phyloP scores from a whole-genome alignment of 306 rosid genomes.

The Quercus parvula region DNA sequence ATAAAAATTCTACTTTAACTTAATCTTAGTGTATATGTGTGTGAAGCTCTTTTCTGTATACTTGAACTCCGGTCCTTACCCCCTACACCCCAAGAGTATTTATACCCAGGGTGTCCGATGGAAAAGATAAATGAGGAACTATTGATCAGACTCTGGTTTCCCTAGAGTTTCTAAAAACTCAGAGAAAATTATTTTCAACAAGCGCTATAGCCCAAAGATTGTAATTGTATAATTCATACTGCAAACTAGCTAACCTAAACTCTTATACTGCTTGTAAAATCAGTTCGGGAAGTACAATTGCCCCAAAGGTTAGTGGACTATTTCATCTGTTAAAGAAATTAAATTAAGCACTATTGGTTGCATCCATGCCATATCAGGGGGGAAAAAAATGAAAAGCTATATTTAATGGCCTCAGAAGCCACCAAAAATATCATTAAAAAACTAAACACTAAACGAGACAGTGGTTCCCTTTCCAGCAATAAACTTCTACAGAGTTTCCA shows the following conservation, averaged over 20 bases:
- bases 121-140: too few relatives aligned
- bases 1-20: too few relatives aligned
- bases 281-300: background rate
- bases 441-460: too few relatives aligned
- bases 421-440: background rate
- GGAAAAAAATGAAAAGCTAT: background rate
- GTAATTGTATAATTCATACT: background rate
- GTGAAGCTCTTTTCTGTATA: fast-evolving
- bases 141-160: too few relatives aligned
- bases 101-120: too few relatives aligned
- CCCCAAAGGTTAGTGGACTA: background rate
- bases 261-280: background rate
- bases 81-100: too few relatives aligned
- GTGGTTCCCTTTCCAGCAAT: too few relatives aligned
- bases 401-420: background rate
- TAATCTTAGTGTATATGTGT: too few relatives aligned
- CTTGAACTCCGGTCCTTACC: fast-evolving
- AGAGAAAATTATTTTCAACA: background rate
- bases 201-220: background rate
- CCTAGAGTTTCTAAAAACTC: background rate
- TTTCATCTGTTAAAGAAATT: too few relatives aligned
- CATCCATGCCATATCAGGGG: background rate
- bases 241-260: background rate
- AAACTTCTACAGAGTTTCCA: too few relatives aligned
- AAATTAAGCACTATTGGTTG: too few relatives aligned